Percentiles rank a stretch among this genome's conserved stretches.
phyloP scores from a whole-genome alignment of 75 land plant genomes.

The Sequoia sempervirens region DNA sequence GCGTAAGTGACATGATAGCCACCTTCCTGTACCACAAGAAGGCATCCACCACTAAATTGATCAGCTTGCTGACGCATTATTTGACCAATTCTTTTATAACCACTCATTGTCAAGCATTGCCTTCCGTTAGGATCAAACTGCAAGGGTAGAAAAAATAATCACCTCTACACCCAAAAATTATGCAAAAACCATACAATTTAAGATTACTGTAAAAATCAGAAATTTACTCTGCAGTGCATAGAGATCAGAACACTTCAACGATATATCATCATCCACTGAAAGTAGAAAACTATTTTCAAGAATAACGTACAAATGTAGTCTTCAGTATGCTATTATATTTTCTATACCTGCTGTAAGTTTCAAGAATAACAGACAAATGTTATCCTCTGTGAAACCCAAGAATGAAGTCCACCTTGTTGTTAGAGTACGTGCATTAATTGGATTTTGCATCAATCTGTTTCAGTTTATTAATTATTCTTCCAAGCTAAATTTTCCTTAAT shows the following conservation, averaged over 20 bases:
- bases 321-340: not conserved
- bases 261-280: not conserved
- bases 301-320: not conserved
- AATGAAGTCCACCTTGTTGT: not conserved
- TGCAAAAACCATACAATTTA: not conserved
- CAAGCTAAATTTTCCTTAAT: not conserved
- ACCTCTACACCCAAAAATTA: not conserved
- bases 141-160: not conserved
- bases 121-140: slow-evolving; percentile 99
- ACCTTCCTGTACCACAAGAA: slow-evolving; percentile 91
- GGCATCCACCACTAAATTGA: slow-evolving; percentile 46
- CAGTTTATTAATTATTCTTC: not conserved
- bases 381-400: not conserved
- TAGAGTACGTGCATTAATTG: not conserved
- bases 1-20: slow-evolving; percentile 88
- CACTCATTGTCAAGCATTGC: slow-evolving; percentile 85
- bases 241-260: not conserved
- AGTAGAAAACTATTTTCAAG: not conserved
- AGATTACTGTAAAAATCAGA: not conserved
- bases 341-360: not conserved
- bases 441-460: slow-evolving; percentile 4
- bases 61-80: slow-evolving; percentile 48
- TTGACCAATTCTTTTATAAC: slow-evolving; percentile 62
- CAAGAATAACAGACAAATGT: not conserved
- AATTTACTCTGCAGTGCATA: not conserved